Percentiles rank a stretch among this genome's conserved stretches.
Evolutionary conservation across 73 alveolate genomes (phyloP).

Genomic region (Durusdinium trenchii): DNA sequence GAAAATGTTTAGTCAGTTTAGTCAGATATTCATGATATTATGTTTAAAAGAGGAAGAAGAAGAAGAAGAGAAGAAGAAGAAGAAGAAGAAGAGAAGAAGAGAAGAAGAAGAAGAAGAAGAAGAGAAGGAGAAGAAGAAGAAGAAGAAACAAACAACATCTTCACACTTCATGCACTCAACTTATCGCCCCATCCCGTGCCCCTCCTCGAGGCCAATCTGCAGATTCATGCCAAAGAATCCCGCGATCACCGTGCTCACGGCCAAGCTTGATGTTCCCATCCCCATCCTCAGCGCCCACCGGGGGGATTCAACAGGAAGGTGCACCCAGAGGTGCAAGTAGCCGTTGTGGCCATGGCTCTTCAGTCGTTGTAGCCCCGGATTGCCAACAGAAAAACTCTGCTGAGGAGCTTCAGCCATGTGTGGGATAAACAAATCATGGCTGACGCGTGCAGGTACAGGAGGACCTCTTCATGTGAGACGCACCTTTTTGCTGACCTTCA

Average conservation of each 20-base stretch:
- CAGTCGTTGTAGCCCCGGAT: no score
- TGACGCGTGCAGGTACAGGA: no score
- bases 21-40: no score
- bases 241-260: conserved; percentile 72
- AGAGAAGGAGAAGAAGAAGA: background rate
- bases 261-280: conserved; percentile 65
- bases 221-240: conserved; percentile 84
- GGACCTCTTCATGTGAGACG: no score
- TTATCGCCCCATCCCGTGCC: background rate
- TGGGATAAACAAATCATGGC: no score
- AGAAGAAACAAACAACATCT: background rate
- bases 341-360: no score
- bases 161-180: background rate
- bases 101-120: background rate
- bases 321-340: no score
- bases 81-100: background rate
- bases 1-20: no score
- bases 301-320: no score
- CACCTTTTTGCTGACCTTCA: no score
- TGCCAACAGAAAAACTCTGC: no score
- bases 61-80: background rate
- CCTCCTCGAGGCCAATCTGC: background rate
- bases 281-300: conserved; percentile 91
- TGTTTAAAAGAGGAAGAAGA: background rate
- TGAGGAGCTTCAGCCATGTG: no score